Percentiles rank a stretch among this genome's conserved stretches.
Conservation (phyloP, 805 yeast species). For the Metschnikowia chrysomelidarum region DNA sequence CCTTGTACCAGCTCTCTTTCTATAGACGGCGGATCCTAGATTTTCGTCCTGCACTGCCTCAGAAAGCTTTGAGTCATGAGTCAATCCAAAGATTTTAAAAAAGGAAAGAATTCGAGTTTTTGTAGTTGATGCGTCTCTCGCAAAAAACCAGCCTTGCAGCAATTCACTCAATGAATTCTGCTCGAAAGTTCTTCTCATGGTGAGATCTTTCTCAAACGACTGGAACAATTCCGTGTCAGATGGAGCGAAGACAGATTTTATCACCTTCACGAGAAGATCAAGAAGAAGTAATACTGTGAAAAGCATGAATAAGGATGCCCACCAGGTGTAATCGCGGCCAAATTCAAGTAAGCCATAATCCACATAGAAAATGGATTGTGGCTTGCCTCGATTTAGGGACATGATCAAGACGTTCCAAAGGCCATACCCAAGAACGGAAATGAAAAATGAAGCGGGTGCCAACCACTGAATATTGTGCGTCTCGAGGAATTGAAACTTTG, state of each 20-base stretch:
- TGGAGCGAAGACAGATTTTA: conserved; percentile 56
- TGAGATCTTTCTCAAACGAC: conserved; percentile 66
- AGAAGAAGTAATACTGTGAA: conserved; percentile 57
- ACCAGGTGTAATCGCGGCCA: conserved; percentile 81
- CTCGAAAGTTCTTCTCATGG: conserved; percentile 69
- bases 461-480: conserved; percentile 72
- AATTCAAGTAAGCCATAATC: conserved; percentile 67
- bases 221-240: conserved; percentile 80
- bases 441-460: conserved; percentile 59
- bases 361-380: conserved; percentile 65
- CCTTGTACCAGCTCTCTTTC: conserved; percentile 51
- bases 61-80: conserved; percentile 12
- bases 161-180: conserved; percentile 68
- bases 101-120: conserved; percentile 10
- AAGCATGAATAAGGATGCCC: conserved; percentile 71
- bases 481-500: conserved; percentile 78
- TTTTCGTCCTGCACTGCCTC: conserved; percentile 15
- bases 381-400: conserved; percentile 55
- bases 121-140: conserved; percentile 40
- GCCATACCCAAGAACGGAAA: conserved; percentile 83
- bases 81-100: conserved; percentile 19
- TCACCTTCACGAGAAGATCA: conserved; percentile 62
- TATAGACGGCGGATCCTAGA: conserved; percentile 32
- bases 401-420: conserved; percentile 81
- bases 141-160: conserved; percentile 76